phyloP scores from a whole-genome alignment of 805 yeast species.

The Candida tallmaniae region DNA sequence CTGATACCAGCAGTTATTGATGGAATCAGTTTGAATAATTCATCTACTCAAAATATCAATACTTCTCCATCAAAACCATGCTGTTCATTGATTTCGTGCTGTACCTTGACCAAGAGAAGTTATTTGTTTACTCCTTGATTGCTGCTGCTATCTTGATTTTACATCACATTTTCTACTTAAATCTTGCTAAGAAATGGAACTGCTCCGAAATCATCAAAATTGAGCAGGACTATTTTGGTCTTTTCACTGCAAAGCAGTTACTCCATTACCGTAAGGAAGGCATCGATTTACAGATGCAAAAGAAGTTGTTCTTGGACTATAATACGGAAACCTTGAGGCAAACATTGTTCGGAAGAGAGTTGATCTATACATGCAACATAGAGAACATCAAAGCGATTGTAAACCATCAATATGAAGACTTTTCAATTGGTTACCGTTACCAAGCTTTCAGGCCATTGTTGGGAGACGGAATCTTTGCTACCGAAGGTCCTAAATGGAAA shows the following conservation, averaged over 20 bases:
- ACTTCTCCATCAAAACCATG: too few relatives aligned
- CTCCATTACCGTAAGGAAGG: constrained; percentile 9
- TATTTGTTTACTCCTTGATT: too few relatives aligned
- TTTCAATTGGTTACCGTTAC: constrained; percentile 28
- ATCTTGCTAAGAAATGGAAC: constrained; percentile 5
- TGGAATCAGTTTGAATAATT: too few relatives aligned
- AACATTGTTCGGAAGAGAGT: constrained; percentile 14
- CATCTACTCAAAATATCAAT: too few relatives aligned
- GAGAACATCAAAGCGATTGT: constrained; percentile 34
- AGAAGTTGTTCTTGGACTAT: constrained; percentile 4
- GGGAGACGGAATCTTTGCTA: constrained; percentile 37
- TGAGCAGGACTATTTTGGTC: constrained; percentile 10
- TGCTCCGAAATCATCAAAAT: constrained; percentile 6
- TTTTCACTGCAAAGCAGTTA: constrained; percentile 6
- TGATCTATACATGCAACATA: constrained; percentile 28
- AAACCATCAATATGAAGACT: constrained; percentile 33
- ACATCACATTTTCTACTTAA: too few relatives aligned
- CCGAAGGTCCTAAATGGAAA: constrained; percentile 36
- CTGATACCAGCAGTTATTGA: too few relatives aligned
- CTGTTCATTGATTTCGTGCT: too few relatives aligned
- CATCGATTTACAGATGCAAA: constrained; percentile 9
- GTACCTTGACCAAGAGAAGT: too few relatives aligned
- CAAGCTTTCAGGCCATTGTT: constrained; percentile 26
- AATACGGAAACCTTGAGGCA: constrained; percentile 16
- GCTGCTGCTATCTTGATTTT: too few relatives aligned